phyloP scores from a whole-genome alignment of 345 rosid species.

The Gossypium rotundifolium region DNA sequence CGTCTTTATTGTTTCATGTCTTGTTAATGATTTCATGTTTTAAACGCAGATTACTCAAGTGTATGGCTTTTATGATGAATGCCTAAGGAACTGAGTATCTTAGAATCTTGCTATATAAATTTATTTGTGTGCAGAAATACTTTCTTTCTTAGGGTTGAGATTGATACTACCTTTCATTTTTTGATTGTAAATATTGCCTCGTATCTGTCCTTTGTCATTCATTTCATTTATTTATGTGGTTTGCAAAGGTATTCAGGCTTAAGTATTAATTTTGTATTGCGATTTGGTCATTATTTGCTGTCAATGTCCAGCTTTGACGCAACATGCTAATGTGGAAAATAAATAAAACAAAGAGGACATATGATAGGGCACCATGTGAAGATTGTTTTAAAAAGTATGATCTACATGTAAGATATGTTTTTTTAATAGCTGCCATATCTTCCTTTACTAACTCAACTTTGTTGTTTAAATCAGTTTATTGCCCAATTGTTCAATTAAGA shows the following conservation, averaged over 20 bases:
- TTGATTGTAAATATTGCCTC: background rate
- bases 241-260: background rate
- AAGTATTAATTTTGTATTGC: background rate
- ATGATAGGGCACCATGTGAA: background rate
- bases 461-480: background rate
- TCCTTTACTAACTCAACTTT: background rate
- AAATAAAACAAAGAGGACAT: background rate
- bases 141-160: background rate
- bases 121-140: background rate
- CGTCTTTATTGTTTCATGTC: background rate
- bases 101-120: slow-evolving; percentile 4
- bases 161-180: background rate
- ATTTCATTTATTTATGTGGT: background rate
- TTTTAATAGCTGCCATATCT: background rate
- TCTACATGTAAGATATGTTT: background rate
- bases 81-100: slow-evolving; percentile 72
- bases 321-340: background rate
- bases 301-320: background rate
- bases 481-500: too few relatives aligned
- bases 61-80: slow-evolving; percentile 32
- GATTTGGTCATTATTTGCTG: background rate
- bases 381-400: background rate
- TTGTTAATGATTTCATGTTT: slow-evolving; percentile 17
- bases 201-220: background rate
- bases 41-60: slow-evolving; percentile 88